phyloP scores from a whole-genome alignment of 306 rosid genomes.

The Ceratonia siliqua region DNA sequence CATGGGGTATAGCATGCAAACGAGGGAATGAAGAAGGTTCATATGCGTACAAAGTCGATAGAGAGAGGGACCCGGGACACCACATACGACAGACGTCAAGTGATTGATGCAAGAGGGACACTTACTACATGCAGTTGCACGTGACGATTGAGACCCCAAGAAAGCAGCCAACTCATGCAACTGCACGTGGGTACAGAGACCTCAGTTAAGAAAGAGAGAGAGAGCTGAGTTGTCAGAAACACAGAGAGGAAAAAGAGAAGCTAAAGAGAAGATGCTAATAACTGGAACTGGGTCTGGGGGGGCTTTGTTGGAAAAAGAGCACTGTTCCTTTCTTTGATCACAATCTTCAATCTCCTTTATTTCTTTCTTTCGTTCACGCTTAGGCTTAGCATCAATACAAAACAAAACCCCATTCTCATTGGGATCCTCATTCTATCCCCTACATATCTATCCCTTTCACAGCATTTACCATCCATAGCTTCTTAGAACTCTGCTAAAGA shows the following conservation, averaged over 20 bases:
- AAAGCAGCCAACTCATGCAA: constrained; percentile 5
- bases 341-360: neutral
- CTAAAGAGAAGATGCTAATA: neutral
- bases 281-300: neutral
- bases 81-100: too few relatives aligned
- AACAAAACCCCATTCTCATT: neutral
- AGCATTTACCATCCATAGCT: too few relatives aligned
- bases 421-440: constrained; percentile 39
- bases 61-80: too few relatives aligned
- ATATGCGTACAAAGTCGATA: too few relatives aligned
- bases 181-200: constrained; percentile 31
- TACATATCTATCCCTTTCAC: neutral
- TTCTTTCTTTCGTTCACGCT: neutral
- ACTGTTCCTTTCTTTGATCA: constrained; percentile 30
- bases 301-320: constrained; percentile 42
- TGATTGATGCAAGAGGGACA: neutral
- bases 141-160: constrained; percentile 35
- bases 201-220: neutral
- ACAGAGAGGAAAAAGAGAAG: neutral
- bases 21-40: too few relatives aligned
- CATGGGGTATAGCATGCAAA: too few relatives aligned
- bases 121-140: constrained; percentile 26
- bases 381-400: neutral
- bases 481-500: neutral
- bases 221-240: neutral